Evolutionary conservation across 108 stramenopile genomes (phyloP), one percentile per base, ranked within the genome.

Genomic region (Cyclotella sp.): DNA sequence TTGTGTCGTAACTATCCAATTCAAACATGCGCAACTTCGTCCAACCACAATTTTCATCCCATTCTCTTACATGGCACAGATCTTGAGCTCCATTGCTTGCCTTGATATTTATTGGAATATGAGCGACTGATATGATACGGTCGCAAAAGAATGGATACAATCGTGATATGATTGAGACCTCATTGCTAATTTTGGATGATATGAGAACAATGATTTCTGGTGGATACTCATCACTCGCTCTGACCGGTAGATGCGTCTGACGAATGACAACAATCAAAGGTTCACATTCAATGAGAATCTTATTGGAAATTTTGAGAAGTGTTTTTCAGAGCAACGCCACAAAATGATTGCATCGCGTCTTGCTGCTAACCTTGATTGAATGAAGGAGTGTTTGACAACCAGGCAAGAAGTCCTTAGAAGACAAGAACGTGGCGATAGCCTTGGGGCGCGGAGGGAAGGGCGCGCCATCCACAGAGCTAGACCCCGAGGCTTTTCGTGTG

Each of bases 361-460:
- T 24, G 41, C 10, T 5, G 58, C 54, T 21, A 52, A 82, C 81
- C 83, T 84, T 89, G 59, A 96, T 60, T 0, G 91, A 90, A 42
- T 93, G 78, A n/a, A 93, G 63, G 27, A 96, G 68, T 7, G 89
- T 89, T 70, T 92, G 87, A 18, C 83, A 91, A 40, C 94, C 95
- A 0, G 91, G 91, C 18, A 89, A 63, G 77, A 82, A 92, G 44
- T 81, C 86, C 49, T 89, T 80, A 18, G 75, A 82, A 5, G 91
- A 87, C 1, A 96, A 74, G 63, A 96, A 61, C 29, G 94, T 93
- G 28, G 86, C 88, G 66, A 90, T 86, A 11, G 93, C 92, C 41
- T 85, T 75, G 11, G 87, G 87, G 24, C 87, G 86, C 12, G 86
- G 86, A 12, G 87, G 90, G 27, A 68, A 76, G 3, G 79, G 75